phyloP scores from a whole-genome alignment of 2,329 filamentous ascomycete genomes.

The Endocalyx cinctus region DNA sequence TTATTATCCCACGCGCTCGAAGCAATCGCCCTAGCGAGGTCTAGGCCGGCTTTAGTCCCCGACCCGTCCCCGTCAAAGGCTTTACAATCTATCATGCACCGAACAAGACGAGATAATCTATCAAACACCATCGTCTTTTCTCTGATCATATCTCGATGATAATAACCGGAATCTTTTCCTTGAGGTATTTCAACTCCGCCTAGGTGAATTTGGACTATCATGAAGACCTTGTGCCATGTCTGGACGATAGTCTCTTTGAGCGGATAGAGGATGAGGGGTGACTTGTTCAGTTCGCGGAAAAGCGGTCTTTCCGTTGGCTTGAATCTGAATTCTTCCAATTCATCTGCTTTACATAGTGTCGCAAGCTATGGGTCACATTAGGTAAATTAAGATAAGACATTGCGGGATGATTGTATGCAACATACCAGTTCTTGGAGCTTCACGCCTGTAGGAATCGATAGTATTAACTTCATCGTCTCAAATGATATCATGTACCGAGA shows the following conservation, averaged over 20 bases:
- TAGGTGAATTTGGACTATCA: constrained; percentile 73
- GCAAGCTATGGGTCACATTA: constrained; percentile 49
- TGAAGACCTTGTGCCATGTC: constrained; percentile 68
- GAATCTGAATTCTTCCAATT: constrained; percentile 70
- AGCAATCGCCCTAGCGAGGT: constrained; percentile 71
- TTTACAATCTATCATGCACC: constrained; percentile 74
- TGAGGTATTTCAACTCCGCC: constrained; percentile 59
- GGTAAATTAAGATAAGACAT: constrained; percentile 1
- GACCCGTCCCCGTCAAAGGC: constrained; percentile 56
- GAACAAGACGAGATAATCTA: constrained; percentile 63
- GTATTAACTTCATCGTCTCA: constrained; percentile 69
- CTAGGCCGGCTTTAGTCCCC: constrained; percentile 64
- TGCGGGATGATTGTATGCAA: constrained; percentile 5
- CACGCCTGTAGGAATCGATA: constrained; percentile 56
- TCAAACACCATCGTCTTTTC: constrained; percentile 64
- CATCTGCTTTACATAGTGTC: constrained; percentile 60
- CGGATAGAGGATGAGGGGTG: constrained; percentile 62
- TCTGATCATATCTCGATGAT: constrained; percentile 51
- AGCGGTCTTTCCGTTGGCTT: constrained; percentile 63
- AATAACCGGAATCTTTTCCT: constrained; percentile 52
- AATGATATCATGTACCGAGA: constrained; percentile 77
- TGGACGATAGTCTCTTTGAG: constrained; percentile 63
- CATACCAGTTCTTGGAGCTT: constrained; percentile 65
- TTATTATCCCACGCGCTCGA: constrained; percentile 79
- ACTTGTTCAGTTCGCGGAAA: constrained; percentile 70